These are phyloP conservation scores for Leishmania martiniquensis DNA, from an alignment of 208 protist species.

Conservation along the genomic window DNA sequence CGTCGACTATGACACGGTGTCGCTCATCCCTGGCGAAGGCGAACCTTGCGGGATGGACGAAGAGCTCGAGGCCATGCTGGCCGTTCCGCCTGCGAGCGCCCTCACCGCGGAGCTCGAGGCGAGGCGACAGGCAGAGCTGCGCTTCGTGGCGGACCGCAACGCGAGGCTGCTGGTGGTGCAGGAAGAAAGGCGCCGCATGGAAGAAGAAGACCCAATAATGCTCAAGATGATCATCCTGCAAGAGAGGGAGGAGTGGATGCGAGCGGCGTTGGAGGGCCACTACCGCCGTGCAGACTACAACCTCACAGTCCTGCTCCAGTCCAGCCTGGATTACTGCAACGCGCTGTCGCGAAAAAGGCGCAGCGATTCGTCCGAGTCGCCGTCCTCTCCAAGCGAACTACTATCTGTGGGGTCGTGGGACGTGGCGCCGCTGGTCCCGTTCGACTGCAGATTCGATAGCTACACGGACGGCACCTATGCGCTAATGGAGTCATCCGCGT, in stretches of 20 bases:
- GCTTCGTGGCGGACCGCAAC: conserved; percentile 1
- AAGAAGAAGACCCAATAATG: background rate
- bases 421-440: background rate
- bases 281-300: conserved; percentile 19
- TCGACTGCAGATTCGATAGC: background rate
- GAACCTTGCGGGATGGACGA: background rate
- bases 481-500: background rate
- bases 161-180: background rate
- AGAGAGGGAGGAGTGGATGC: conserved; percentile 6
- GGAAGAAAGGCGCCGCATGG: background rate
- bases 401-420: conserved; percentile 3
- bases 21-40: conserved; percentile 12
- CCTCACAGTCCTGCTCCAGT: conserved; percentile 13
- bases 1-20: conserved; percentile 8
- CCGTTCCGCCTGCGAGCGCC: background rate
- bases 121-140: background rate
- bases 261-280: conserved; percentile 17
- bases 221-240: conserved; percentile 12
- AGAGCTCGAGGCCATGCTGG: conserved; percentile 5
- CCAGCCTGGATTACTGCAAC: conserved; percentile 3
- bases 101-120: background rate
- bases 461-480: background rate
- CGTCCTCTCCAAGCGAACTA: background rate
- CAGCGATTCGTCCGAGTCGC: background rate
- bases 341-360: background rate